Percentiles rank a stretch among this genome's conserved stretches.
Conservation (phyloP, 2,329 filamentous ascomycete species). For the Hypoxylon sp. region DNA sequence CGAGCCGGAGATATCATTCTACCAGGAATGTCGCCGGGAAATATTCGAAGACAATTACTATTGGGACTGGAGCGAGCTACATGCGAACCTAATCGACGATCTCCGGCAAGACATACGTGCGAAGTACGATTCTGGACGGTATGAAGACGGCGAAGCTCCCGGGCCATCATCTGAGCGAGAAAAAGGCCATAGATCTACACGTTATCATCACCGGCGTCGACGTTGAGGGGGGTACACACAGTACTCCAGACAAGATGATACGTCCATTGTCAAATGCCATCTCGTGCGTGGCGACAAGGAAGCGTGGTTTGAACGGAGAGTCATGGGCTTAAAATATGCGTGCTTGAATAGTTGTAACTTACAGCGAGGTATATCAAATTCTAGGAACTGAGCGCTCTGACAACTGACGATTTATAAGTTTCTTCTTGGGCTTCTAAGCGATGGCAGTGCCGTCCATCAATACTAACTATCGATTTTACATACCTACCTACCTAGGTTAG, state of each 20-base stretch:
- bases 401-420: not conserved
- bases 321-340: not conserved
- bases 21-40: not conserved
- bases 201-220: not conserved
- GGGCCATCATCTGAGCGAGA: not conserved
- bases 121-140: not conserved
- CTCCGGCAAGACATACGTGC: not conserved
- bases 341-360: not conserved
- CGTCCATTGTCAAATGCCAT: not conserved
- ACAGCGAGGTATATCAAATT: not conserved
- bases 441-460: no score
- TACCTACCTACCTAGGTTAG: no score
- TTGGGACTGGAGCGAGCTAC: slow-evolving; percentile 6
- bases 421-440: no score
- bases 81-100: not conserved
- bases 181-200: slow-evolving; percentile 1
- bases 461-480: no score
- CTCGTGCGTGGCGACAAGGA: not conserved
- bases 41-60: slow-evolving; percentile 14
- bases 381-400: not conserved
- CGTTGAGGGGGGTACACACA: not conserved
- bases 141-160: not conserved
- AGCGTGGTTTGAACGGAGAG: not conserved
- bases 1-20: not conserved
- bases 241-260: not conserved